phyloP scores from a whole-genome alignment of 1,284 basidiomycete species.

The Tilletiopsis washingtonensis region DNA sequence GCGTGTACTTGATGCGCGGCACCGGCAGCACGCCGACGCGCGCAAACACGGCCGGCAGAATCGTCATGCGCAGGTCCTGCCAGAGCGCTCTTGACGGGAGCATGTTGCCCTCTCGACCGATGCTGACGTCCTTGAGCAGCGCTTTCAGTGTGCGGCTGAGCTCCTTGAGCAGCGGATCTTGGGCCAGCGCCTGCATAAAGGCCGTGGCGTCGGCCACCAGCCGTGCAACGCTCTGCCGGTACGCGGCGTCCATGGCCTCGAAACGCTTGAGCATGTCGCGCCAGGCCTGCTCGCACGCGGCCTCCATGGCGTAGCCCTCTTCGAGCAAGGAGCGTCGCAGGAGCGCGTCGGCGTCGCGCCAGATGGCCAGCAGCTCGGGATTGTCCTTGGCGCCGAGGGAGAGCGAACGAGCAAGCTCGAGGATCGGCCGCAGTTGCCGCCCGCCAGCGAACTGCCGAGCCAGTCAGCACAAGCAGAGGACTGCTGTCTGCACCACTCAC shows the following conservation, averaged over 20 bases:
- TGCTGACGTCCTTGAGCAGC: neutral
- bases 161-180: constrained; percentile 4
- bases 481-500: neutral
- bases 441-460: constrained; percentile 5
- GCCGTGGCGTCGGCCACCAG: constrained; percentile 1
- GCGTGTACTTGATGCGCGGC: constrained; percentile 12
- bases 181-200: constrained; percentile 3
- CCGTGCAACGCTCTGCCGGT: neutral
- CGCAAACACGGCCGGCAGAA: constrained; percentile 7
- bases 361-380: constrained; percentile 2
- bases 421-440: constrained; percentile 2
- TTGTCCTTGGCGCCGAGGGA: constrained; percentile 9
- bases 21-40: constrained; percentile 12
- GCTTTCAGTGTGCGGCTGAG: neutral
- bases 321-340: constrained; percentile 8
- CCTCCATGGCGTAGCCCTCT: constrained; percentile 5
- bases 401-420: constrained; percentile 1
- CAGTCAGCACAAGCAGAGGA: no score
- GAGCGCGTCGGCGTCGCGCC: constrained; percentile 4
- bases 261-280: constrained; percentile 3
- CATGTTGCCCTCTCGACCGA: constrained; percentile 4
- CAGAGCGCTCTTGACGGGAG: constrained; percentile 2
- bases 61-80: constrained; percentile 1
- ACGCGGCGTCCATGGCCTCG: neutral
- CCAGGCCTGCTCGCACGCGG: constrained; percentile 5